Conservation (phyloP, 495 filamentous ascomycete species). For the Penicillium roqueforti region DNA sequence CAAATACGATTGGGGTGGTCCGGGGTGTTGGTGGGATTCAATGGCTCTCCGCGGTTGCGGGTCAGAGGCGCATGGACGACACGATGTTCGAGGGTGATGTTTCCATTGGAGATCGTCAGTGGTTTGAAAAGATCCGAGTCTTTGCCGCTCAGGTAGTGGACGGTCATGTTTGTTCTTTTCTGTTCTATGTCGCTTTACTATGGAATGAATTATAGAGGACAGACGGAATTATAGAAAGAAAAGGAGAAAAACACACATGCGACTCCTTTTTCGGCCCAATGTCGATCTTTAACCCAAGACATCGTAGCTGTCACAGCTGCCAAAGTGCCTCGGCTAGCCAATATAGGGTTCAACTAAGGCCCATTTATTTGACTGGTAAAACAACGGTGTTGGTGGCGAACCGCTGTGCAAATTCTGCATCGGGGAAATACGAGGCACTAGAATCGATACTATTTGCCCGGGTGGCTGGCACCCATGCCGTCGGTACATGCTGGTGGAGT, state of each 20-base stretch:
- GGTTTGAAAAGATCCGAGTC: constrained; percentile 50
- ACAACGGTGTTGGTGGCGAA: constrained; percentile 13
- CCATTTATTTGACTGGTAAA: constrained; percentile 10
- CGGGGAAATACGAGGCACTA: constrained; percentile 2
- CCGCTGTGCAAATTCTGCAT: constrained; percentile 5
- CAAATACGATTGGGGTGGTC: constrained; percentile 43
- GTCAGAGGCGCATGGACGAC: constrained; percentile 54
- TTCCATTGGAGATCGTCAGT: constrained; percentile 45
- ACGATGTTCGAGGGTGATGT: constrained; percentile 49
- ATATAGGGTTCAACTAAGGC: constrained; percentile 13
- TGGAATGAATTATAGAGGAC: not conserved
- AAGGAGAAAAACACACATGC: not conserved
- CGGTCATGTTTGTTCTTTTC: constrained; percentile 19
- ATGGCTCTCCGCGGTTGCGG: constrained; percentile 45
- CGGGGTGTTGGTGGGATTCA: constrained; percentile 37
- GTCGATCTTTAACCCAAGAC: not conserved
- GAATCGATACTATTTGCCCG: not conserved
- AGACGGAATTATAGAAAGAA: not conserved
- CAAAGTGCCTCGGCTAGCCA: constrained; percentile 15
- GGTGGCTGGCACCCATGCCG: not conserved
- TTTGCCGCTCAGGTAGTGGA: constrained; percentile 19
- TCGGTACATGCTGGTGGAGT: constrained; percentile 1
- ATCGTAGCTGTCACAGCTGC: constrained; percentile 6
- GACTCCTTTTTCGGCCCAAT: not conserved
- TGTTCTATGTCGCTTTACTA: constrained; percentile 6